A percentile compares a stretch with the other conserved stretches of the same genome.
Conservation (phyloP, 768 basidiomycete genomes). For the Termitomyces sp. region DNA sequence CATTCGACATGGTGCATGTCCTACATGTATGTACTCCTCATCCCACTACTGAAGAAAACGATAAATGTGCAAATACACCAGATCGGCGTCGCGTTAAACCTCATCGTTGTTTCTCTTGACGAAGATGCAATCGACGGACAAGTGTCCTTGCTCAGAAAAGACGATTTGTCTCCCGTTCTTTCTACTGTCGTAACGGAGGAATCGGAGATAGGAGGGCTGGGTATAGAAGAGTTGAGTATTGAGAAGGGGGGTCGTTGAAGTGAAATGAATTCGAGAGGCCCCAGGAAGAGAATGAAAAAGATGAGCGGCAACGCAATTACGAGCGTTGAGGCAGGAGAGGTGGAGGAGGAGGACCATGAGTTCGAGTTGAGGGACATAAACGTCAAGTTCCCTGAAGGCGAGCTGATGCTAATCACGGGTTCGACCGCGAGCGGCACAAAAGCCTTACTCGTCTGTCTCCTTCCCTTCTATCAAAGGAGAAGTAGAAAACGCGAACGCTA, state of each 20-base stretch:
- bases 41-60: background rate
- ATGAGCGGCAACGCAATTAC: too few relatives aligned
- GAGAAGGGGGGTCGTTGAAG: conserved; percentile 17
- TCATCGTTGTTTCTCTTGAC: conserved; percentile 59
- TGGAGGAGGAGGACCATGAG: conserved; percentile 19
- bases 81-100: conserved; percentile 58
- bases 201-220: conserved; percentile 19
- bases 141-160: conserved; percentile 58
- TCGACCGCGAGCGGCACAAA: conserved; percentile 84
- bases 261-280: conserved; percentile 27
- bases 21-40: conserved; percentile 40
- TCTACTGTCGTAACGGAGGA: background rate
- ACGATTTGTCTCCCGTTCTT: conserved; percentile 7
- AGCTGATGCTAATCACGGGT: conserved; percentile 67
- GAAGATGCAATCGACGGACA: conserved; percentile 67
- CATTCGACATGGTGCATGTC: conserved; percentile 82
- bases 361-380: conserved; percentile 68
- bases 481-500: too few relatives aligned
- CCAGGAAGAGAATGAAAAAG: too few relatives aligned
- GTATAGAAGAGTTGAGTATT: conserved; percentile 36
- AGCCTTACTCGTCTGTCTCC: conserved; percentile 58
- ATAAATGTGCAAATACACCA: conserved; percentile 16
- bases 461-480: background rate
- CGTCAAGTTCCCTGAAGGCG: conserved; percentile 65
- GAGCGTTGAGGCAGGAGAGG: background rate